Conservation (phyloP, 2,329 filamentous ascomycete species). For the Botrytis hyacinthi region DNA sequence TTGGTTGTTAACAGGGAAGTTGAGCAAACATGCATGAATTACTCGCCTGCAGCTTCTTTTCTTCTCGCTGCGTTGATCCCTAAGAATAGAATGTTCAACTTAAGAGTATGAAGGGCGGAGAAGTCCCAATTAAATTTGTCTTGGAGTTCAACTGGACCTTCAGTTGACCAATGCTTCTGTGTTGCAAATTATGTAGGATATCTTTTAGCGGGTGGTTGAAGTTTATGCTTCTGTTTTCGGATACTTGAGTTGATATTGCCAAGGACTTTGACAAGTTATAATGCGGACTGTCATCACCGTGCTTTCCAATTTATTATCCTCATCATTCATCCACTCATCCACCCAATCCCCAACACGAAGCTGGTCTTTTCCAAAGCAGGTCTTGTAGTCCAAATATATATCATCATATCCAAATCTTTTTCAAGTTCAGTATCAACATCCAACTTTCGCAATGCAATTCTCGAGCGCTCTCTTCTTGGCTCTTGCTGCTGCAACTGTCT, state of each 20-base stretch:
- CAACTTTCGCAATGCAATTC: conserved; percentile 33
- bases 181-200: conserved; percentile 7
- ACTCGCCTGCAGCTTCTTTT: background rate
- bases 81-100: conserved; percentile 8
- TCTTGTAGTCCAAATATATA: background rate
- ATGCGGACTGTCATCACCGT: background rate
- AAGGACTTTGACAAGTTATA: conserved; percentile 11
- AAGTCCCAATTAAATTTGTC: background rate
- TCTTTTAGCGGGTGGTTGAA: background rate
- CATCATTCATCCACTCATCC: conserved; percentile 10
- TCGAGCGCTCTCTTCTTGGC: conserved; percentile 30
- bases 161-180: background rate
- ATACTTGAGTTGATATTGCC: background rate
- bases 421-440: conserved; percentile 19
- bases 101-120: background rate
- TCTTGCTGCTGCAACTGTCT: conserved; percentile 30
- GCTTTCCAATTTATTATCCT: background rate
- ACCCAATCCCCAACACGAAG: background rate
- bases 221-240: conserved; percentile 2
- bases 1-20: background rate
- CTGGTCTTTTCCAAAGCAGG: conserved; percentile 9
- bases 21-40: conserved; percentile 3
- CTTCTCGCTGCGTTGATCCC: background rate
- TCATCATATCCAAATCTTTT: background rate
- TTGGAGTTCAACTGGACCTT: background rate